phyloP scores from a whole-genome alignment of 192 early-diverging fungal species.

The Diversispora eburnea region DNA sequence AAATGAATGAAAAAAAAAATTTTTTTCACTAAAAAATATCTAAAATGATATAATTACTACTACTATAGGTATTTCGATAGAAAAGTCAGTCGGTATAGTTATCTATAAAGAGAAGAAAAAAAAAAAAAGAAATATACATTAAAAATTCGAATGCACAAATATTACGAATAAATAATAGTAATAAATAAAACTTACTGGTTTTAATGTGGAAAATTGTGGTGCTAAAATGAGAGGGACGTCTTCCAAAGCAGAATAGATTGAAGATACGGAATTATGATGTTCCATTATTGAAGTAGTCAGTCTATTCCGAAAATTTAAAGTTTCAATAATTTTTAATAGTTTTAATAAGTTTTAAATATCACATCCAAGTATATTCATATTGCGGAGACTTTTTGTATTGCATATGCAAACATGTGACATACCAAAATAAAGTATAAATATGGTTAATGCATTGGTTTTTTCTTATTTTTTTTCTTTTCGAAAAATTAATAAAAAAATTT shows the following conservation, averaged over 20 bases:
- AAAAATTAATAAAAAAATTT: too few relatives aligned
- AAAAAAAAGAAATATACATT: neutral
- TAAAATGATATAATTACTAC: neutral
- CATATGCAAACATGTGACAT: too few relatives aligned
- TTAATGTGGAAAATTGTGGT: conserved; percentile 15
- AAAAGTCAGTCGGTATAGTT: conserved; percentile 11
- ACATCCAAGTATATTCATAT: too few relatives aligned
- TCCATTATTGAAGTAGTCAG: neutral
- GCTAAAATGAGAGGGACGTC: conserved; percentile 29
- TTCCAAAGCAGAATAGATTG: conserved; percentile 21
- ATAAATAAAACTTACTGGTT: conserved; percentile 6
- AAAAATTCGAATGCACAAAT: neutral
- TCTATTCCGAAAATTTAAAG: too few relatives aligned
- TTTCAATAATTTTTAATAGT: too few relatives aligned
- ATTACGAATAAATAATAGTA: neutral
- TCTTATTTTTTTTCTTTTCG: too few relatives aligned
- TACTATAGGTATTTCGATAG: neutral
- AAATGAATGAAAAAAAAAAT: neutral
- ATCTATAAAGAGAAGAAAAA: neutral
- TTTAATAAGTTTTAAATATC: too few relatives aligned
- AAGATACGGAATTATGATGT: conserved; percentile 1
- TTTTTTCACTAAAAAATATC: neutral
- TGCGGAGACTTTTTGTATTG: too few relatives aligned
- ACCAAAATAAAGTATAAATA: too few relatives aligned
- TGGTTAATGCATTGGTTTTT: too few relatives aligned